Conservation (phyloP, 352 stramenopile species). For the Globisporangium sylvaticum region DNA sequence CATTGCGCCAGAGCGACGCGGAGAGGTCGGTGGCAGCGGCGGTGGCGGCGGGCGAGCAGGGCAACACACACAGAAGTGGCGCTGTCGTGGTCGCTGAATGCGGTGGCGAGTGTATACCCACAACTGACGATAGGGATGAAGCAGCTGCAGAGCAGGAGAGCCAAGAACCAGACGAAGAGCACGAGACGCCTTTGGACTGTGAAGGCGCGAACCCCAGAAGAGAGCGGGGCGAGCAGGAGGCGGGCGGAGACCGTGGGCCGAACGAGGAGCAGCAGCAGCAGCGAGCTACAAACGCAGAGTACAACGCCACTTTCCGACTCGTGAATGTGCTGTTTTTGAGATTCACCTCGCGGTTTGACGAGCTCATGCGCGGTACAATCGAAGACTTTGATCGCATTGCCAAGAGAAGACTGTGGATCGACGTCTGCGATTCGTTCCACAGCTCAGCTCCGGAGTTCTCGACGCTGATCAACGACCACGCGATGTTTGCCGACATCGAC, state of each 20-base stretch:
- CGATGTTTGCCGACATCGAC: conserved; percentile 2
- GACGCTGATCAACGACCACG: conserved; percentile 12
- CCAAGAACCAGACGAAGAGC: background rate
- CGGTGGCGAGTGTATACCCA: background rate
- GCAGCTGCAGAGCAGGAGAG: background rate
- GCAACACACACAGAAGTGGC: background rate
- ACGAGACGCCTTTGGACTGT: background rate
- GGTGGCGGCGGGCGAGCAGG: background rate
- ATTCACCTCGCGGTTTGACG: conserved; percentile 3
- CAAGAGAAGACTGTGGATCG: background rate
- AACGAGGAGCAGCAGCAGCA: background rate
- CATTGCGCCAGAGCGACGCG: background rate
- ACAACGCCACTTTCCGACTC: conserved; percentile 3
- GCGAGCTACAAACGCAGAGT: background rate
- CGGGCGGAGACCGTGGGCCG: background rate
- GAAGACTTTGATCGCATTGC: background rate
- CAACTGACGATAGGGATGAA: background rate
- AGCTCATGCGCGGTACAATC: background rate
- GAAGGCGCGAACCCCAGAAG: background rate
- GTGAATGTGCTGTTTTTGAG: conserved; percentile 15
- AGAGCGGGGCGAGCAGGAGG: background rate
- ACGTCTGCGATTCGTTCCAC: background rate
- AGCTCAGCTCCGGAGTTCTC: background rate
- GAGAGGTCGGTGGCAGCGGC: background rate
- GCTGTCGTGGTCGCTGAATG: background rate